phyloP scores from a whole-genome alignment of 768 basidiomycete genomes.

The Rhizopogon sp. region DNA sequence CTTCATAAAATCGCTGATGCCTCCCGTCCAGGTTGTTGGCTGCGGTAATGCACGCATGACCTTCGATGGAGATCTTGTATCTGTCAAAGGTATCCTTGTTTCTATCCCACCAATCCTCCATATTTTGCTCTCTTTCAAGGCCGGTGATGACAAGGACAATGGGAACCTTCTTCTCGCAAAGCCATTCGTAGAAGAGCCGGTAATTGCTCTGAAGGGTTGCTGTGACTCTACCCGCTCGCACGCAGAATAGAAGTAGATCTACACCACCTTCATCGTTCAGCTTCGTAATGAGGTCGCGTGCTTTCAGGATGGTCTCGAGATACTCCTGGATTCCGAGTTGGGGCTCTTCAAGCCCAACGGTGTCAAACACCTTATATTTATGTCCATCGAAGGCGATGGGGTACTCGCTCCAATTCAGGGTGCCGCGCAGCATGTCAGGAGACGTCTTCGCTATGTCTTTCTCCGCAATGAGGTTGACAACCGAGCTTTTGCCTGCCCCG shows the following conservation, averaged over 20 bases:
- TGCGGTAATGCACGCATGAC: no score
- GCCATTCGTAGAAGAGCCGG: no score
- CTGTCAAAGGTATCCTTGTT: conserved; percentile 3
- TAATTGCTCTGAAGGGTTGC: no score
- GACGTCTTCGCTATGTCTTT: conserved; percentile 22
- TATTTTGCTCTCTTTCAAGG: conserved; percentile 17
- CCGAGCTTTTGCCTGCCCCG: conserved; percentile 29
- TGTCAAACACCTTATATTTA: no score
- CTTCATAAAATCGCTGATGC: no score
- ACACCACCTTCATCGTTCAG: conserved; percentile 27
- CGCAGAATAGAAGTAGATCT: conserved; percentile 9
- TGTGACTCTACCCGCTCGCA: no score
- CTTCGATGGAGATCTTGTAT: no score
- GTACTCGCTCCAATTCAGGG: conserved; percentile 12
- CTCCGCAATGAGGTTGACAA: conserved; percentile 33
- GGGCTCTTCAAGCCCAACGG: no score
- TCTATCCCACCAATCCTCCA: conserved; percentile 16
- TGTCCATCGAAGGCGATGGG: no score
- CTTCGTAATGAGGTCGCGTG: conserved; percentile 28
- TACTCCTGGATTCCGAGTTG: no score
- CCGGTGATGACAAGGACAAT: not conserved
- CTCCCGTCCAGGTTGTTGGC: no score
- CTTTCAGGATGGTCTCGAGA: not conserved
- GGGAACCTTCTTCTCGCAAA: no score
- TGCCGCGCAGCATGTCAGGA: conserved; percentile 25